phyloP scores from a whole-genome alignment of 2,329 filamentous ascomycete genomes.

The Talaromyces sp. region DNA sequence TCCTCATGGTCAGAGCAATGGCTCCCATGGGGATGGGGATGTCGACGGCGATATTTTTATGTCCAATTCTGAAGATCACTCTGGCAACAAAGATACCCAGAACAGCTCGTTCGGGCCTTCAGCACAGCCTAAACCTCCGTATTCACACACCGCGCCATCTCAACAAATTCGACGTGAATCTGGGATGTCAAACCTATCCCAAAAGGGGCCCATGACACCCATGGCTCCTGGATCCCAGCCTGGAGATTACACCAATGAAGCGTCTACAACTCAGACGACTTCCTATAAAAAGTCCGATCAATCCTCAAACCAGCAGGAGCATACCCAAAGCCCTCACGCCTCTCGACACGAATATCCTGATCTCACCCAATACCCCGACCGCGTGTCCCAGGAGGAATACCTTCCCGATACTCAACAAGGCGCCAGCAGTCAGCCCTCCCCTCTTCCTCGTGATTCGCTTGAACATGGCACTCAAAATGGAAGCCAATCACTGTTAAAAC shows the following conservation, averaged over 20 bases:
- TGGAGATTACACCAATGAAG: conserved; percentile 75
- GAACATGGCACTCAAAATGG: conserved; percentile 34
- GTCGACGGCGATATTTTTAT: conserved; percentile 68
- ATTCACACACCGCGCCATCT: conserved; percentile 51
- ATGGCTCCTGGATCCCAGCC: conserved; percentile 61
- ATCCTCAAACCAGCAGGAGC: conserved; percentile 68
- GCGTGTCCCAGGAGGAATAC: conserved; percentile 60
- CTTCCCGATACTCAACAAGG: conserved; percentile 66
- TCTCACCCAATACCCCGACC: conserved; percentile 52
- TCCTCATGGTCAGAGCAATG: conserved; percentile 58
- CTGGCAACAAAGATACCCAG: conserved; percentile 47
- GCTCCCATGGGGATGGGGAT: conserved; percentile 52
- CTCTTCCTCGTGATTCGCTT: conserved; percentile 29
- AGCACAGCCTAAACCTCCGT: conserved; percentile 50
- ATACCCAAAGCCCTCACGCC: conserved; percentile 65
- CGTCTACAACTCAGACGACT: conserved; percentile 83
- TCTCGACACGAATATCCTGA: conserved; percentile 55
- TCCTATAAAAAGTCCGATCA: conserved; percentile 78
- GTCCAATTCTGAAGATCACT: conserved; percentile 53
- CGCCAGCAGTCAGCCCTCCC: conserved; percentile 38
- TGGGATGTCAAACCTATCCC: conserved; percentile 51
- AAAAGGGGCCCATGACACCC: conserved; percentile 58
- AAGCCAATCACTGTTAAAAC: conserved; percentile 44
- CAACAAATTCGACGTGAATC: conserved; percentile 50
- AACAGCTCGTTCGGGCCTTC: conserved; percentile 54